Conservation (phyloP, 345 rosid species). For the Bruguiera parviflora region DNA sequence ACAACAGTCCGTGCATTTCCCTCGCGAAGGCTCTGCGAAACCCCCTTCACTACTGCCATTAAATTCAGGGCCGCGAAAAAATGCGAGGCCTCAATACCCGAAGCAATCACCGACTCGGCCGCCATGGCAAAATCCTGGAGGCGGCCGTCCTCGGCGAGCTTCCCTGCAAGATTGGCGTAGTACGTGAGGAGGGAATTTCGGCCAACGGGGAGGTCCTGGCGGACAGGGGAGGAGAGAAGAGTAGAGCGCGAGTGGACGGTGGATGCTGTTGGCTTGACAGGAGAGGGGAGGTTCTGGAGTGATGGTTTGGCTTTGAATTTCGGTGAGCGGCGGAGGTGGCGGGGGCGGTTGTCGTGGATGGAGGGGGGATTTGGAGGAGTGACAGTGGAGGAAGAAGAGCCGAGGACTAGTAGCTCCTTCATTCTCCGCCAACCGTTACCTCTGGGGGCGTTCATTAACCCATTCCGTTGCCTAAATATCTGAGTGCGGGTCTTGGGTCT, state of each 20-base stretch:
- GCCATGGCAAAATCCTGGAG: conserved; percentile 56
- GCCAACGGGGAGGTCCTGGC: conserved; percentile 30
- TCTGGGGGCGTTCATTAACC: background rate
- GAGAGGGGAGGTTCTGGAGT: conserved; percentile 21
- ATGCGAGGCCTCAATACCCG: conserved; percentile 46
- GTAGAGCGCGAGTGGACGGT: conserved; percentile 28
- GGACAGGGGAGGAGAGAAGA: conserved; percentile 31
- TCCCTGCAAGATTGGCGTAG: conserved; percentile 56
- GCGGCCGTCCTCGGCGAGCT: conserved; percentile 66
- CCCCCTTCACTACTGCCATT: conserved; percentile 46
- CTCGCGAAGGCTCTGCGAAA: conserved; percentile 44
- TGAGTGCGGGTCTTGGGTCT: background rate
- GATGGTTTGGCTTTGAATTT: conserved; percentile 22
- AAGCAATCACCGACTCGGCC: conserved; percentile 51
- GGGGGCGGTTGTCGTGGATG: conserved; percentile 31
- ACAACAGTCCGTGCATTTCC: conserved; percentile 51
- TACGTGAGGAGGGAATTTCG: conserved; percentile 26
- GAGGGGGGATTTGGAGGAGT: conserved; percentile 21
- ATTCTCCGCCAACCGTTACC: conserved; percentile 48
- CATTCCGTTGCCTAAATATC: background rate
- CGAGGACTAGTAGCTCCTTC: conserved; percentile 58
- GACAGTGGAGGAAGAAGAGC: conserved; percentile 47
- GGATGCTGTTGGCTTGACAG: conserved; percentile 23
- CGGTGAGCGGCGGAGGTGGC: conserved; percentile 21
- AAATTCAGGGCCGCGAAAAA: conserved; percentile 45